Evolutionary conservation across 179 eudicot species (phyloP).

Genomic region (Drosera spatulata): DNA sequence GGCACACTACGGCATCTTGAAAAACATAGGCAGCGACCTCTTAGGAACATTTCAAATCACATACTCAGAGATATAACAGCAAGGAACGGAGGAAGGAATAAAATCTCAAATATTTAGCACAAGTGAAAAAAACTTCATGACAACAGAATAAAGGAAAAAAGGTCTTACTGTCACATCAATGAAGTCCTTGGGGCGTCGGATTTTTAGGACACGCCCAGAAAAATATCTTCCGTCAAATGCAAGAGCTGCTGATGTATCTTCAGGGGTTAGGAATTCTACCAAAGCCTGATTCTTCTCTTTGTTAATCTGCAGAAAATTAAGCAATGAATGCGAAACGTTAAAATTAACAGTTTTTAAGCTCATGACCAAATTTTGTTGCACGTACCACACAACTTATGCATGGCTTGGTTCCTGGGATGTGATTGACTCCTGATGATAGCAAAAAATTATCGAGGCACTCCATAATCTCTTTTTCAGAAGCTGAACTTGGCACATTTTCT

Average conservation of each 20-base stretch:
- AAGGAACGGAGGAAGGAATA: too few species aligned
- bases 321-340: not conserved
- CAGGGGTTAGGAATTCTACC: constrained; percentile 93
- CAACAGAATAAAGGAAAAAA: not conserved
- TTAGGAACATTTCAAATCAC: too few species aligned
- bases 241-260: constrained; percentile 91
- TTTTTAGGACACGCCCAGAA: constrained; percentile 55
- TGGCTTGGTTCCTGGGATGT: constrained; percentile 59
- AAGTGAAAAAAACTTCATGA: too few species aligned
- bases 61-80: too few species aligned
- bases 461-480: constrained; percentile 71
- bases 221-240: constrained; percentile 71
- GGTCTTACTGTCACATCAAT: constrained; percentile 68
- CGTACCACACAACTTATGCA: constrained; percentile 97
- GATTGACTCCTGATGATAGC: constrained; percentile 56
- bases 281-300: constrained; percentile 96
- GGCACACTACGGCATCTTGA: too few species aligned
- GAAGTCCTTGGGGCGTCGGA: constrained; percentile 91
- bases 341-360: not conserved
- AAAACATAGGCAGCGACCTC: too few species aligned
- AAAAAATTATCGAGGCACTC: constrained; percentile 61
- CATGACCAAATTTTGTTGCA: constrained; percentile 1
- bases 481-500: constrained; percentile 72
- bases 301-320: constrained; percentile 45
- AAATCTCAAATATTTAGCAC: too few species aligned